These are phyloP conservation scores for Phytophthora melonis DNA, from an alignment of 352 stramenopile genomes.

Conservation along the genomic window DNA sequence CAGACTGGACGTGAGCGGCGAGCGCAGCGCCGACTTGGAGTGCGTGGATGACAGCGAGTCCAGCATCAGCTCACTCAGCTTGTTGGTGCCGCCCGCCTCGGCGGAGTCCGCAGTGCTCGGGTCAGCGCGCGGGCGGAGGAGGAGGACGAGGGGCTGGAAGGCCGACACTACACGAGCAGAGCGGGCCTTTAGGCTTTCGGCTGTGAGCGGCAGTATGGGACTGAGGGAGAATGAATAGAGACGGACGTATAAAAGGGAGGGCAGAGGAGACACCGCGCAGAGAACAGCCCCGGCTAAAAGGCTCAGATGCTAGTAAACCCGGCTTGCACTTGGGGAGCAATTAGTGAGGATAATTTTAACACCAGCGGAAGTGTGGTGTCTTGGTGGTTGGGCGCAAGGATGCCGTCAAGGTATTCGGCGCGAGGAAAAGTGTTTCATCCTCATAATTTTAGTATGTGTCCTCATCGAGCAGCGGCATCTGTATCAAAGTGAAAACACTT, in stretches of 20 bases:
- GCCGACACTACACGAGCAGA: too few relatives aligned
- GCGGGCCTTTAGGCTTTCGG: too few relatives aligned
- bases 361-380: too few relatives aligned
- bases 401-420: too few relatives aligned
- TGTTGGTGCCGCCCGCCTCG: neutral
- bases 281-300: constrained; percentile 1
- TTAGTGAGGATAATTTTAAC: neutral
- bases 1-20: constrained; percentile 49
- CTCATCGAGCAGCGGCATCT: too few relatives aligned
- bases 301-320: constrained; percentile 10
- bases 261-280: constrained; percentile 2
- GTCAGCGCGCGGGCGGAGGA: too few relatives aligned
- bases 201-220: neutral
- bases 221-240: constrained; percentile 23
- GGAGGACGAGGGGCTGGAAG: neutral
- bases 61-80: constrained; percentile 19
- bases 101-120: neutral
- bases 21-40: constrained; percentile 57
- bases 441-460: too few relatives aligned
- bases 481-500: neutral
- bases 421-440: too few relatives aligned
- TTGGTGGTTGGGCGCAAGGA: too few relatives aligned
- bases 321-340: neutral
- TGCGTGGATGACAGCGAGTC: constrained; percentile 64
- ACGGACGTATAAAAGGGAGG: constrained; percentile 23